Percentiles rank a stretch among this genome's conserved stretches.
These are phyloP conservation scores for Punica granatum DNA, from an alignment of 345 rosid species.

Conservation along the genomic window DNA sequence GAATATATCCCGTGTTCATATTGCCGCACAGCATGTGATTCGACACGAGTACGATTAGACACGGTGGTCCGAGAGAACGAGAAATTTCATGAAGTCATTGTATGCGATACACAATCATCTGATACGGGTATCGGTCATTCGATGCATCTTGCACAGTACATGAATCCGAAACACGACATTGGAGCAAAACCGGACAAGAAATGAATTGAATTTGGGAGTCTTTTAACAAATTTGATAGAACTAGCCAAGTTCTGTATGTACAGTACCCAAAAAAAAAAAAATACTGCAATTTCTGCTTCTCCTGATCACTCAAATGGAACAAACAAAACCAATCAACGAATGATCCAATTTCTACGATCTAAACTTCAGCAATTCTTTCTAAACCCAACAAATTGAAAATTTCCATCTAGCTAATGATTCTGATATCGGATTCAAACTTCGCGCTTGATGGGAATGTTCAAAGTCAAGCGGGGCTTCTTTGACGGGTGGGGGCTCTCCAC, in stretches of 20 bases:
- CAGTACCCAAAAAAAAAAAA: background rate
- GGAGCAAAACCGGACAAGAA: background rate
- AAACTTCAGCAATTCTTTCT: background rate
- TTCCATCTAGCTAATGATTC: background rate
- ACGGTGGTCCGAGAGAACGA: too few species aligned
- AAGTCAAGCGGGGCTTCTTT: conserved; percentile 33
- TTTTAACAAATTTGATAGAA: background rate
- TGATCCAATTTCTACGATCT: background rate
- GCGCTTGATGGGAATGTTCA: background rate
- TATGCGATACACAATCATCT: too few species aligned
- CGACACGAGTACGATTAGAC: too few species aligned
- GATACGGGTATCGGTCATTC: too few species aligned
- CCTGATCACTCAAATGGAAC: background rate
- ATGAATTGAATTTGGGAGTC: background rate
- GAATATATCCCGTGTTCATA: too few species aligned
- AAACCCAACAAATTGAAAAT: background rate
- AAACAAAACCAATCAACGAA: conserved; percentile 1
- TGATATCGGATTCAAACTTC: background rate
- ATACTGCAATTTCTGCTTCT: background rate
- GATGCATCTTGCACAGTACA: too few species aligned
- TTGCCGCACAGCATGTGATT: too few species aligned
- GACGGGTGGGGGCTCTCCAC: conserved; percentile 37
- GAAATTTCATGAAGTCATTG: too few species aligned
- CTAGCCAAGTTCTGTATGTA: background rate
- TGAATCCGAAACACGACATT: too few species aligned